Base-by-base conservation (phyloP, 805 yeast genomes). In the Candida ortonii region DNA sequence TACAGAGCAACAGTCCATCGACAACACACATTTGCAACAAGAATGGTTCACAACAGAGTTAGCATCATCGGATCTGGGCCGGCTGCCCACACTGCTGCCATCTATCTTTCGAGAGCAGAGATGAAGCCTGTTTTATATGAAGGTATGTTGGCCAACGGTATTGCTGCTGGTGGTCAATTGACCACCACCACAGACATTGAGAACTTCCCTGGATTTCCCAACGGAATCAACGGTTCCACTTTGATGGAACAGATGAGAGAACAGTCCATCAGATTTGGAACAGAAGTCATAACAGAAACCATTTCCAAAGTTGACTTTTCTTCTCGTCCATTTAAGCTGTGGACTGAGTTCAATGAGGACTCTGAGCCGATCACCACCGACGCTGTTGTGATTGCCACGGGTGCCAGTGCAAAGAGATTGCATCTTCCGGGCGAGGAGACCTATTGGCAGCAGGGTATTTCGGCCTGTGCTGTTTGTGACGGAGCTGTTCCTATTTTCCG, bases 401-500 rank as follows among this genome's bases (percentile, higher is more conserved):
- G 99, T 59, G 99, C 99, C 15, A 83, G 95, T 25, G 99, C 99
- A 40, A 87, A 82, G 74, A 85, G 98, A 71, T 74, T 93, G 67
- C 67, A 76, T 59, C 70, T 93, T 43, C 96, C 97, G 40, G 99
- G 99, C 53, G 98, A 93, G 70, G 97, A 93, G 49, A 74, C 76
- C 22, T 93, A 93, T 77, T 93, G 99, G 99, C 99, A 93, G 72
- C 84, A 83, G 62, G 99, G 99, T 64, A 93, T 93, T 50, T 85
- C 96, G 50, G 99, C 99, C 12, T 93, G 99, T 73, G 99, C 99
- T 25, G 98, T 93, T 44, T 93, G 99, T 70, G 99, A 93, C 62
- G 99, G 99, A 66, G 99, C 99, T 21, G 95, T 93, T 31, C 99
- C 99, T 52, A 89, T 93, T 53, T 93, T 93, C 73, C 85, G 97